phyloP scores from a whole-genome alignment of 1,284 basidiomycete genomes.

The Cutaneotrichosporon sp. region DNA sequence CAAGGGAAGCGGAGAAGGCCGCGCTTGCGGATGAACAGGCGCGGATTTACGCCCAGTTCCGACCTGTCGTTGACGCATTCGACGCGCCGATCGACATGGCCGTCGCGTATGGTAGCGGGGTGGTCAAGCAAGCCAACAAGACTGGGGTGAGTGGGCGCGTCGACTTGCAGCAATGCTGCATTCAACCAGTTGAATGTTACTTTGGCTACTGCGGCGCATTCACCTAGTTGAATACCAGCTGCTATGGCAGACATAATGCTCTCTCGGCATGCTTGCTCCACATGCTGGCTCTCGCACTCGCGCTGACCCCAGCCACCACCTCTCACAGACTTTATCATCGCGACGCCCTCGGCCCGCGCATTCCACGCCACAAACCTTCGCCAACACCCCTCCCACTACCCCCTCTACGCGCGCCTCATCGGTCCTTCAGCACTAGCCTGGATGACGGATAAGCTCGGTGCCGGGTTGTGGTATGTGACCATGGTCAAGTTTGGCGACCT shows the following conservation, averaged over 20 bases:
- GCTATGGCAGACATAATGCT: neutral
- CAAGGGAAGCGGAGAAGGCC: neutral
- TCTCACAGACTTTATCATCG: conserved; percentile 95
- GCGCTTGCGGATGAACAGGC: conserved; percentile 7
- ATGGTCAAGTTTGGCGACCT: conserved; percentile 78
- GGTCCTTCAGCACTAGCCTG: conserved; percentile 70
- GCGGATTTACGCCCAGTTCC: conserved; percentile 34
- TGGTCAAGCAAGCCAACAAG: conserved; percentile 48
- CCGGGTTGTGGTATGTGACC: conserved; percentile 94
- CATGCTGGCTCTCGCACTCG: neutral
- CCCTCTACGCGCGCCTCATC: conserved; percentile 73
- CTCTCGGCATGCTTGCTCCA: neutral
- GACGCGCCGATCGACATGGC: conserved; percentile 46
- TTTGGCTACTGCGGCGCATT: too few species aligned
- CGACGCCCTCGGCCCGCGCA: conserved; percentile 83
- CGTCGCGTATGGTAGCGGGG: conserved; percentile 52
- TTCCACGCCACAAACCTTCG: conserved; percentile 95
- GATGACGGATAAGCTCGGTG: conserved; percentile 70
- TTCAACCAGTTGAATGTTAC: too few species aligned
- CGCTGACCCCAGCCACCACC: conserved; percentile 54
- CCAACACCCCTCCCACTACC: conserved; percentile 86
- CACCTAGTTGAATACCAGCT: too few species aligned
- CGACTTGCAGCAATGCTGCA: neutral
- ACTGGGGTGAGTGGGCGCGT: conserved; percentile 31
- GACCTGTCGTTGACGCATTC: conserved; percentile 42